A percentile compares a stretch with the other conserved stretches of the same genome.
These are phyloP conservation scores for Brassica balearica DNA, from an alignment of 441 rosid genomes.

Conservation along the genomic window DNA sequence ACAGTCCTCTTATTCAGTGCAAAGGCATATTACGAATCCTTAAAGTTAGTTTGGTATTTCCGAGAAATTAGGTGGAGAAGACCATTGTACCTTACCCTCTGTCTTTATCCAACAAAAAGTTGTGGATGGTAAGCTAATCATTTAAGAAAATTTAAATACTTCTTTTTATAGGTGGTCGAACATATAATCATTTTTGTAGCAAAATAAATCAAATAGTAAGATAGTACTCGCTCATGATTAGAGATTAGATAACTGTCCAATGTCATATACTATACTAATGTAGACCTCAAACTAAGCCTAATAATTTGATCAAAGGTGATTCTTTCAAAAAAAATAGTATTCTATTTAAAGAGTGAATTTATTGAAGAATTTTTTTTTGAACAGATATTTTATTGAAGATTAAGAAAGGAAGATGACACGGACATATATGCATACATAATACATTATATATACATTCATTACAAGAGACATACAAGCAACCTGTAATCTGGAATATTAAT, in stretches of 20 bases:
- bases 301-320: background rate
- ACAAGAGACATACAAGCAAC: conserved; percentile 17
- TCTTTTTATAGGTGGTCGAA: conserved; percentile 29
- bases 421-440: background rate
- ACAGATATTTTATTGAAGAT: background rate
- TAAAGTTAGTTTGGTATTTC: conserved; percentile 34
- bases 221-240: conserved; percentile 32
- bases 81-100: conserved; percentile 32
- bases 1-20: conserved; percentile 8
- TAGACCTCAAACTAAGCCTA: conserved; percentile 22
- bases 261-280: conserved; percentile 18
- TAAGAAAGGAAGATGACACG: conserved; percentile 7
- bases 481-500: conserved; percentile 17
- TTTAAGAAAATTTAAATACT: conserved; percentile 31
- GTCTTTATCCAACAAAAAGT: conserved; percentile 38
- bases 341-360: background rate
- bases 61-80: conserved; percentile 42
- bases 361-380: background rate
- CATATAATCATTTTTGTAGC: conserved; percentile 25
- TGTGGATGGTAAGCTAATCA: conserved; percentile 49
- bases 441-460: background rate
- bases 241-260: conserved; percentile 38
- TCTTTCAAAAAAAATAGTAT: background rate
- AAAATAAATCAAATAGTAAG: conserved; percentile 26
- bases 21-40: background rate